Evolutionary conservation across 306 rosid genomes (phyloP), one percentile per base, ranked within the genome.

Genomic region (Quercus robur): DNA sequence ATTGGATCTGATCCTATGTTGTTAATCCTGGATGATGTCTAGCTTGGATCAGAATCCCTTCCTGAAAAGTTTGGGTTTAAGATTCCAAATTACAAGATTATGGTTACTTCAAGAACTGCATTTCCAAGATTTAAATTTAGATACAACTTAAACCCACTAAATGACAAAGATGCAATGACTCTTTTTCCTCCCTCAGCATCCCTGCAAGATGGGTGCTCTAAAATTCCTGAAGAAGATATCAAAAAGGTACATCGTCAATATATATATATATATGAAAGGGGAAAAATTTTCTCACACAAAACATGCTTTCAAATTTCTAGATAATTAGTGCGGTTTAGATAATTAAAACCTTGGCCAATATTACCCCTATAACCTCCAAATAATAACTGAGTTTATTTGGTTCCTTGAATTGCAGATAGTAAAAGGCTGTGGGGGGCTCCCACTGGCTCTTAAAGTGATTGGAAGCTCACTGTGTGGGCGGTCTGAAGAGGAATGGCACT

Each of bases 11-110:
- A 75, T 46, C 85, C 82, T 58, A 7, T 86, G 30, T 26, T 91
- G 80, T 55, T 87, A 77, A 90, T 91, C 5, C 64, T 89, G 35
- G 96, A 92, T 79, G 94, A 92, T 41, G 92, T 90, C 77, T 88
- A 93, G 94, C 73, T 73, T 3, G 90, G 78, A 21, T 84, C 97
- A 33, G 92, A 84, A 74, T 46, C 75, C 73, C 82, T 89, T 11
- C n/a, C 89, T 56, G 85, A 85, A 12, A 90, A 82, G 38, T 80
- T 90, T 21, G n/a, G 28, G 35, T 79, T 84, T 56, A 66, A 81
- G 41, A 73, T 70, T 1, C 77, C 88, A n/a, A 71, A 81, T 55
- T 85, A 66, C 83, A 94, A 94, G 81, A 74, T 91, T 80, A 49
- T 94, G 83, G 89, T 91, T 59, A 94, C 94, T 28, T 90, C 97